Base-by-base conservation (phyloP, 2,329 filamentous ascomycete genomes). In the Beauveria bassiana region DNA sequence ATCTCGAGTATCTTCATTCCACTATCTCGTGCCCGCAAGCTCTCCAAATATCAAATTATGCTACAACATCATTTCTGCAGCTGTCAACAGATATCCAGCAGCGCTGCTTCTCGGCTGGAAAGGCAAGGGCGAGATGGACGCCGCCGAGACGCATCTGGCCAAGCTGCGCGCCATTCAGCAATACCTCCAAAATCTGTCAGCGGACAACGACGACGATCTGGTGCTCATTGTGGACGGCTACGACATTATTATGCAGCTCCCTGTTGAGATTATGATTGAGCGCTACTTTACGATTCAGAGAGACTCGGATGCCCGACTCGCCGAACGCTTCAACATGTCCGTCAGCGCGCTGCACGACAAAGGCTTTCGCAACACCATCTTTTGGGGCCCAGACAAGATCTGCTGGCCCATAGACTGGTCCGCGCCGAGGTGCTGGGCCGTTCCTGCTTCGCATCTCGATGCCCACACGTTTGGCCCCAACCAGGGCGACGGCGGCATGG, bases 201-300 rank as follows among this genome's bases (percentile, higher is more conserved):
- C 59, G 2, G 66, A 64, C 9, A 67, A 72, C 5, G 71, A 86
- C 61, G 76, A 83, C 22, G 87, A 90, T 68, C 71, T 90, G 31
- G 79, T 88, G 8, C 72, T 89, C 62, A 77, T 89, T 52, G 78
- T 86, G 6, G 86, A 89, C 68, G 85, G 82, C 1, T 80, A 84
- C 69, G 84, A 89, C 62, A 77, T 85, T 1, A 84, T 85, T 74
- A 84, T 88, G 63, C 87, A 90, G 69, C 74, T 89, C 2, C 85
- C 86, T 0, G 80, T 84, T 3, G 81, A 86, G 47, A 77, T 88
- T 22, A 73, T 89, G 65, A 79, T 90, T 28, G 74, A 81, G 65
- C 79, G 86, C 49, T 90, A 88, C 70, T 82, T 85, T 65, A 73
- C 77, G 16, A 73, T 84, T 18, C 69, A 82, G 20, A 73, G 76